Evolutionary conservation across 345 rosid genomes (phyloP), one percentile per base, ranked within the genome.

Genomic region (Acer yangbiense): DNA sequence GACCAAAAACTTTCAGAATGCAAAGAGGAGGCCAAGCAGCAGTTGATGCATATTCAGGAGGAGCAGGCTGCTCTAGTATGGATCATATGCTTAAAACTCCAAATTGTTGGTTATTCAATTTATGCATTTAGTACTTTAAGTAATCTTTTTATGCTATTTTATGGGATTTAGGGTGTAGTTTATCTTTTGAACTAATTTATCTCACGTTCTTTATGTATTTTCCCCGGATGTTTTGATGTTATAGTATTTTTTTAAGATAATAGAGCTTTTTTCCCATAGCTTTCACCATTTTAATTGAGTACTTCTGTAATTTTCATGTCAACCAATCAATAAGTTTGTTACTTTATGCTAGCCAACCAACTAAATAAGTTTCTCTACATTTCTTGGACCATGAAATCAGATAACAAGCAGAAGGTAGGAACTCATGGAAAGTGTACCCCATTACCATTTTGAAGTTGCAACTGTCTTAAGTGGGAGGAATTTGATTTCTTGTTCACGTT

Each of bases 61-160:
- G 98, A 90, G 76, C 91, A 92, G 83, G 88, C 93, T 82, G 83
- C 93, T 82, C 69, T 83, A 72, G 98, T 90, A 89, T 78, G 82
- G 60, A 65, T 27, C 68, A 44, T 18, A 81, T 80, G 69, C 79
- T 76, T 13, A 58, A 71, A 76, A 50, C 63, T 82, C 75, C 75
- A 43, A 73, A 54, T 65, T 78, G 27, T 74, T 61, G 57, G 16
- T 61, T 23, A 23, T 73, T 65, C 11, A 50, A 6, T 52, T 82
- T 13, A 25, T 10, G 32, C 27, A 60, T 20, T 60, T 27, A 41
- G 39, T 55, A 12, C 69, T 27, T 74, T 4, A 44, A 25, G 23
- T 50, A 23, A 35, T 32, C 35, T 17, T 21, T n/a, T 4, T 60
- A 4, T 16, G 55, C 63, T 72, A 52, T 58, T 55, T 52, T 9